Percentiles rank a stretch among this genome's conserved stretches.
These are phyloP conservation scores for Papilionanthe hybrid DNA, from an alignment of 116 monocot genomes.

Conservation along the genomic window DNA sequence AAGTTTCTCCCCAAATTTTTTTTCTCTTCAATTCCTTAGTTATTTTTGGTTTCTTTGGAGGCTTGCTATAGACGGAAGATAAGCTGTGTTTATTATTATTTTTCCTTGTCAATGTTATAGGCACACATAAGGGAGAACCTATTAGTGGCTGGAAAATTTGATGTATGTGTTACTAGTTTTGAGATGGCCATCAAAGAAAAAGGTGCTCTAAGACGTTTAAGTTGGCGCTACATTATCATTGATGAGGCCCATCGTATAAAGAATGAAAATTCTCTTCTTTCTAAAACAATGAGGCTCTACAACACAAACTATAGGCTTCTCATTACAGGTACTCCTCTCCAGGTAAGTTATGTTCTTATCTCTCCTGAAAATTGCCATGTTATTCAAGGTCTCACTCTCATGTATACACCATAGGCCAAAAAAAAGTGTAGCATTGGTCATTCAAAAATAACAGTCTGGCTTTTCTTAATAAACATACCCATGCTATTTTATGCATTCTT, in stretches of 20 bases:
- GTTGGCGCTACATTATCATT: constrained; percentile 99
- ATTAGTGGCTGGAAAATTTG: constrained; percentile 92
- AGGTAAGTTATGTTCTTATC: constrained; percentile 33
- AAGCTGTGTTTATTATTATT: not conserved
- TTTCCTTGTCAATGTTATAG: constrained; percentile 33
- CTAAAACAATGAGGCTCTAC: constrained; percentile 96
- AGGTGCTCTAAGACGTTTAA: constrained; percentile 71
- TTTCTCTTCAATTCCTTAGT: not conserved
- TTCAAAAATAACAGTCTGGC: not conserved
- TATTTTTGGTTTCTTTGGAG: not conserved
- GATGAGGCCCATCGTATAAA: constrained; percentile 99
- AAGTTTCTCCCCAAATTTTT: not conserved
- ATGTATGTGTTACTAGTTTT: constrained; percentile 98
- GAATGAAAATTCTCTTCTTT: constrained; percentile 98
- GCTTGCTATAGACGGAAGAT: not conserved
- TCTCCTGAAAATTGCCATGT: not conserved
- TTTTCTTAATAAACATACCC: too few relatives aligned
- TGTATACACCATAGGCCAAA: not conserved
- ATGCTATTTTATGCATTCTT: not conserved
- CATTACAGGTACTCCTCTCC: constrained; percentile 97
- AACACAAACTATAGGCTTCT: constrained; percentile 93
- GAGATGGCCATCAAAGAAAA: constrained; percentile 99
- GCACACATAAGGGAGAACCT: constrained; percentile 79
- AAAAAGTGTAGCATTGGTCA: not conserved
- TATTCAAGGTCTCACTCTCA: not conserved